Conservation (phyloP, 116 monocot species). For the Cymodocea nodosa region DNA sequence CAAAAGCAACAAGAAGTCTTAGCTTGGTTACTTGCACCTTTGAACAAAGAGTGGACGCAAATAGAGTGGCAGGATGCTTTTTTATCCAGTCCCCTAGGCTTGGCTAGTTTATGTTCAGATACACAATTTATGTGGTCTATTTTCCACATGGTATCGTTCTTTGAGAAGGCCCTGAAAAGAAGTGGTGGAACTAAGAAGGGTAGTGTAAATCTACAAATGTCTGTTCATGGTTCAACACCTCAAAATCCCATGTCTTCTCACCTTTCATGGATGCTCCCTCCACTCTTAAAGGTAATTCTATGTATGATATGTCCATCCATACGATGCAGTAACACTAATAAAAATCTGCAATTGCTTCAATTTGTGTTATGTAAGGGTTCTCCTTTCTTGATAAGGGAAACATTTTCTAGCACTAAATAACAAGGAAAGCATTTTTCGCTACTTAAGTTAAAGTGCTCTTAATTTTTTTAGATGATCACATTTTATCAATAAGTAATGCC, state of each 20-base stretch:
- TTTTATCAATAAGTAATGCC: too few relatives aligned
- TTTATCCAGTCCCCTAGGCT: constrained; percentile 69
- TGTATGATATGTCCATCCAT: too few relatives aligned
- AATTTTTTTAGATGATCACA: too few relatives aligned
- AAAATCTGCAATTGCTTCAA: too few relatives aligned
- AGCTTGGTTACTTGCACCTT: constrained; percentile 87
- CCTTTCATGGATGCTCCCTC: constrained; percentile 94
- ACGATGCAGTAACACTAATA: too few relatives aligned
- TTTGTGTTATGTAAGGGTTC: too few relatives aligned
- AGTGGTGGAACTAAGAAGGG: constrained; percentile 81
- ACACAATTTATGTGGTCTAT: constrained; percentile 87
- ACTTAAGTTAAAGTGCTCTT: too few relatives aligned
- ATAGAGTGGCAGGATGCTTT: constrained; percentile 86
- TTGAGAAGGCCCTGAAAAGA: constrained; percentile 94
- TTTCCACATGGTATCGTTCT: constrained; percentile 83
- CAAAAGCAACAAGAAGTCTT: constrained; percentile 92
- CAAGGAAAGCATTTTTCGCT: too few relatives aligned
- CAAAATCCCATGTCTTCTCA: constrained; percentile 81
- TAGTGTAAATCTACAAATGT: constrained; percentile 21
- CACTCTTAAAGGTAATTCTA: constrained; percentile 63
- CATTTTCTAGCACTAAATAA: too few relatives aligned
- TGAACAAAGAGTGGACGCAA: constrained; percentile 77
- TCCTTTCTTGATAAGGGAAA: too few relatives aligned
- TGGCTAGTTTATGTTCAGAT: constrained; percentile 51
- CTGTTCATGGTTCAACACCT: constrained; percentile 16